Conservation (phyloP, 306 rosid genomes). For the Notholithocarpus densiflorus region DNA sequence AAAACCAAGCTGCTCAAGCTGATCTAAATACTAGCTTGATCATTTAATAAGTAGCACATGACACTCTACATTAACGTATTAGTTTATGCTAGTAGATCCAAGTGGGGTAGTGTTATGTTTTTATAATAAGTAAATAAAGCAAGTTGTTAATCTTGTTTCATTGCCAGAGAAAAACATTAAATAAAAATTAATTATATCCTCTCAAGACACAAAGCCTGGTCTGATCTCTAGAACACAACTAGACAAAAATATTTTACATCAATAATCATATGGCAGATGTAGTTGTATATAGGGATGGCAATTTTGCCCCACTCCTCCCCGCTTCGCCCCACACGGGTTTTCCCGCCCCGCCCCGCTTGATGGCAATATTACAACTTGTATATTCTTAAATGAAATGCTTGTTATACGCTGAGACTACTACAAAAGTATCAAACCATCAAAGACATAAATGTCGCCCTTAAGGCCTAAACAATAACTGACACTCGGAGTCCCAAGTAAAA, state of each 20-base stretch:
- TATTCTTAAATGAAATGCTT: neutral
- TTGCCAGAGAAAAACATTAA: neutral
- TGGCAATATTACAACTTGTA: neutral
- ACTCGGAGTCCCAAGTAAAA: too few relatives aligned
- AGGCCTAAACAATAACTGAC: too few relatives aligned
- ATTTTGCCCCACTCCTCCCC: too few relatives aligned
- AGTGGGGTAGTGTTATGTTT: neutral
- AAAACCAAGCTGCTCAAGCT: too few relatives aligned
- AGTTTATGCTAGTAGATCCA: neutral
- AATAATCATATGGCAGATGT: neutral
- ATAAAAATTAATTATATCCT: neutral
- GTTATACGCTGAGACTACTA: neutral
- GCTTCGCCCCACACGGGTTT: too few relatives aligned
- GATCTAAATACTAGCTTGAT: neutral
- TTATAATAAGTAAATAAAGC: neutral
- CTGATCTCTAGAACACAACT: neutral
- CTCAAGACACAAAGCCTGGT: neutral
- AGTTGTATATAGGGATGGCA: too few relatives aligned
- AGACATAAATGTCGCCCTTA: too few relatives aligned
- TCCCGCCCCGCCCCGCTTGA: fast-evolving
- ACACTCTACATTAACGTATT: neutral
- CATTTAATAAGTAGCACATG: neutral
- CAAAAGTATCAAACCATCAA: too few relatives aligned
- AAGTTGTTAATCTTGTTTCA: neutral
- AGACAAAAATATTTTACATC: neutral